Evolutionary conservation across 1,284 basidiomycete species (phyloP), one percentile per base, ranked within the genome.

Genomic region (Tetrapyrgos nigripes): DNA sequence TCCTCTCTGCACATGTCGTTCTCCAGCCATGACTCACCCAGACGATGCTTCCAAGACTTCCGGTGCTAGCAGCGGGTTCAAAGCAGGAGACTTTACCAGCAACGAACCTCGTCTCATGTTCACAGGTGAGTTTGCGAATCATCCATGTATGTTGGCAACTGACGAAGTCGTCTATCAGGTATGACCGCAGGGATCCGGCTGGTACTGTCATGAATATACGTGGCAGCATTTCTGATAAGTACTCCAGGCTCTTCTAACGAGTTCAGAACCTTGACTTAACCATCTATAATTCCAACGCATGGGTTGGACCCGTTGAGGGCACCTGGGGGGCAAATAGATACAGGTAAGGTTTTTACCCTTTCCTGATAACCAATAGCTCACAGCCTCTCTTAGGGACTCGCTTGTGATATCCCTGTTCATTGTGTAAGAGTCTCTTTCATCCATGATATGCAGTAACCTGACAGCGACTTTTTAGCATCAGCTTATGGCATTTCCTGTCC

Each of bases 271-370:
- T 86, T 6, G 73, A 85, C 23, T 65, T 88, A 6, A 79, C 78
- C 1, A 81, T 88, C n/a, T 88, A 87, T 64, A 86, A 89, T 51
- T 83, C 83, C 61, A 81, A 82, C 57, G 73, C 76, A 3, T 83
- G 81, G 1, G 73, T 89, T 19, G 87, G 86, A 14, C 87, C 87
- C 3, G 63, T 1, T 78, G 78, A 59, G 72, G 64, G 55, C 79
- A 79, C 61, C 78, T 77, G 10, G 76, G 77, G 58, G n/a, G n/a
- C n/a, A n/a, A n/a, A n/a, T n/a, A n/a, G n/a, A n/a, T n/a, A n/a
- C n/a, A n/a, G n/a, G n/a, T n/a, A 50, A 68, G 58, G n/a, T 9
- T 10, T 43, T 33, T 29, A 43, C 17, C 8, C 37, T 43, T 14
- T 10, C 35, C 46, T 23, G 11, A 43, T 11, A 8, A 13, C 26